Conservation (phyloP, 2,329 filamentous ascomycete genomes). For the Ceratocystis smalleyi region DNA sequence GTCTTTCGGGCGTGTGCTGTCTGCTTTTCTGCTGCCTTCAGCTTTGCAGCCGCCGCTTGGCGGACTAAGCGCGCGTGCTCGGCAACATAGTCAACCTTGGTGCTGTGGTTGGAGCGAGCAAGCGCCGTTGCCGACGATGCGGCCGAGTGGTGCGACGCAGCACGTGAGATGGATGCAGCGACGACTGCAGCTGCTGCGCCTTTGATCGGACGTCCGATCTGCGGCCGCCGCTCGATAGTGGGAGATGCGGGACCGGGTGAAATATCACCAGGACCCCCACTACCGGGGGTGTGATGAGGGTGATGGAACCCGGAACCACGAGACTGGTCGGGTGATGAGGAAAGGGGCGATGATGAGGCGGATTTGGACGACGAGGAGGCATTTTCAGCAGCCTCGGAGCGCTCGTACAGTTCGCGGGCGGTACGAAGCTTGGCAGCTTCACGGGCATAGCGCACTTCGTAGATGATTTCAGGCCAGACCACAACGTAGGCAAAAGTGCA, state of each 20-base stretch:
- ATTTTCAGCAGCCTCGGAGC: slow-evolving; percentile 10
- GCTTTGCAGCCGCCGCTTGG: slow-evolving; percentile 39
- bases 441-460: slow-evolving; percentile 58
- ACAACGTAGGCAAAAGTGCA: slow-evolving; percentile 83
- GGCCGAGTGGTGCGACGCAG: slow-evolving; percentile 7
- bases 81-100: slow-evolving; percentile 40
- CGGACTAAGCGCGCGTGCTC: slow-evolving; percentile 46
- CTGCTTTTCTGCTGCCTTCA: slow-evolving; percentile 40
- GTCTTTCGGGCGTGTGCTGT: slow-evolving; percentile 39
- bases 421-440: slow-evolving; percentile 45
- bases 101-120: slow-evolving; percentile 21
- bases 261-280: neutral
- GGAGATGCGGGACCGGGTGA: slow-evolving; percentile 11
- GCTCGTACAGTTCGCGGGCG: slow-evolving; percentile 6
- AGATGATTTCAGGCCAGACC: slow-evolving; percentile 66
- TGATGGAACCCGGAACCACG: neutral
- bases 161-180: slow-evolving; percentile 12
- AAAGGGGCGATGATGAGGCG: neutral
- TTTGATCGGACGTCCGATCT: slow-evolving; percentile 18
- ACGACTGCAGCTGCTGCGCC: slow-evolving; percentile 18
- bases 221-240: slow-evolving; percentile 7
- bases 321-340: slow-evolving; percentile 1
- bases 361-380: slow-evolving; percentile 19
- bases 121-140: slow-evolving; percentile 13
- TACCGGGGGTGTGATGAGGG: slow-evolving; percentile 12